These are phyloP conservation scores for Alternaria tenuissima DNA, from an alignment of 2,329 filamentous ascomycete species.

Conservation along the genomic window DNA sequence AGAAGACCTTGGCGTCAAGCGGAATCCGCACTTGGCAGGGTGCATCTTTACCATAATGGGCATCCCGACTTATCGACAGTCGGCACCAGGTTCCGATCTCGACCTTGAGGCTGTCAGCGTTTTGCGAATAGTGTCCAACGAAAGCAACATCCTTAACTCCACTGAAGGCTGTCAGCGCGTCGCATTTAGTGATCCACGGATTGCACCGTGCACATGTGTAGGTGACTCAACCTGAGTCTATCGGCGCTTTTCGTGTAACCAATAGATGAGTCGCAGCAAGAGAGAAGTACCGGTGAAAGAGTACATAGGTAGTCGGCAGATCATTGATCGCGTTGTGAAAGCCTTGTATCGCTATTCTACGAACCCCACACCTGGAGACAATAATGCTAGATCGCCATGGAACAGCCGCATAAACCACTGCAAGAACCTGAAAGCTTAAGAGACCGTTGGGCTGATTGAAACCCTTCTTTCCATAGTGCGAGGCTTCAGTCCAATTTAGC, in stretches of 20 bases:
- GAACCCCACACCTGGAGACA: neutral
- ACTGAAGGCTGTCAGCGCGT: neutral
- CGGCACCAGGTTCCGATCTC: slow-evolving; percentile 15
- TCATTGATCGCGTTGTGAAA: neutral
- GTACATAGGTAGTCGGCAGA: neutral
- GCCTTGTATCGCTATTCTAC: neutral
- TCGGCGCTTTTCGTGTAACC: neutral
- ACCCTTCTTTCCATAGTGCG: neutral
- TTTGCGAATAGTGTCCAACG: neutral
- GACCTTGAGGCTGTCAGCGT: slow-evolving; percentile 1
- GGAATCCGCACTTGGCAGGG: slow-evolving; percentile 22
- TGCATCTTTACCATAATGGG: slow-evolving; percentile 15
- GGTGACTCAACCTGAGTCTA: neutral
- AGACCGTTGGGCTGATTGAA: neutral
- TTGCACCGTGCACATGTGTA: neutral
- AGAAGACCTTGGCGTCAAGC: slow-evolving; percentile 19
- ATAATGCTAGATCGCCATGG: neutral
- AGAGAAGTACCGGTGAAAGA: neutral
- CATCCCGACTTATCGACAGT: slow-evolving; percentile 13
- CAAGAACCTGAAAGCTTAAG: neutral
- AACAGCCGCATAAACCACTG: neutral
- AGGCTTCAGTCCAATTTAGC: slow-evolving; percentile 10
- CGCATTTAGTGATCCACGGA: neutral
- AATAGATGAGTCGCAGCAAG: neutral
- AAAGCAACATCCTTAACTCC: neutral